These are phyloP conservation scores for Astrephomene gubernaculifera DNA, from an alignment of 139 green algal species.

Conservation along the genomic window DNA sequence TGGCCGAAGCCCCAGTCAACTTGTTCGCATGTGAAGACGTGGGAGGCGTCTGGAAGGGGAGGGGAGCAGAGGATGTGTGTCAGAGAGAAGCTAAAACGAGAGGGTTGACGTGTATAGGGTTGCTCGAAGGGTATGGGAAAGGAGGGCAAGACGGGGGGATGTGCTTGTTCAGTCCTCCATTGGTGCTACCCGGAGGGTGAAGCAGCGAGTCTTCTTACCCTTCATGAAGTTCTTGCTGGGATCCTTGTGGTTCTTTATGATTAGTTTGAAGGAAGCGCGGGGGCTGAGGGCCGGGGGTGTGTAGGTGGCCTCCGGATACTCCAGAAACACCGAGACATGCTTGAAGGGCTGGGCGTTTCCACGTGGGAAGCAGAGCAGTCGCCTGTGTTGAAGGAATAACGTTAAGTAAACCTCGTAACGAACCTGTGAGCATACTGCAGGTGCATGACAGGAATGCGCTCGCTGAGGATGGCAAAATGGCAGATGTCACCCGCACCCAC, in stretches of 20 bases:
- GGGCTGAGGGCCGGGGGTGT: slow-evolving; percentile 68
- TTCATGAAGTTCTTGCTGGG: slow-evolving; percentile 68
- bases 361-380: slow-evolving; percentile 79
- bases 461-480: neutral
- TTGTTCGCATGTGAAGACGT: slow-evolving; percentile 76
- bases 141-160: no score
- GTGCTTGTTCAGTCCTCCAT: no score
- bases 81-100: neutral
- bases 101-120: neutral
- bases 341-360: slow-evolving; percentile 59
- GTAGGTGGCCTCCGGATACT: slow-evolving; percentile 74
- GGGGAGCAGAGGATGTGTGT: neutral
- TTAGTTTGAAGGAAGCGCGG: slow-evolving; percentile 84
- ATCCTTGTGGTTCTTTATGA: slow-evolving; percentile 79
- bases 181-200: no score
- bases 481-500: slow-evolving; percentile 52
- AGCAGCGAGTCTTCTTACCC: slow-evolving; percentile 58
- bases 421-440: no score
- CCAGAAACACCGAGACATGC: slow-evolving; percentile 79
- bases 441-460: neutral
- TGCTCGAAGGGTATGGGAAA: no score
- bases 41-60: slow-evolving; percentile 69
- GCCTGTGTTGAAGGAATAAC: slow-evolving; percentile 68
- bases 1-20: slow-evolving; percentile 94
- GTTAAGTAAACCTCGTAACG: no score